Conservation (phyloP, 2,329 filamentous ascomycete genomes). For the Tolypocladium album region DNA sequence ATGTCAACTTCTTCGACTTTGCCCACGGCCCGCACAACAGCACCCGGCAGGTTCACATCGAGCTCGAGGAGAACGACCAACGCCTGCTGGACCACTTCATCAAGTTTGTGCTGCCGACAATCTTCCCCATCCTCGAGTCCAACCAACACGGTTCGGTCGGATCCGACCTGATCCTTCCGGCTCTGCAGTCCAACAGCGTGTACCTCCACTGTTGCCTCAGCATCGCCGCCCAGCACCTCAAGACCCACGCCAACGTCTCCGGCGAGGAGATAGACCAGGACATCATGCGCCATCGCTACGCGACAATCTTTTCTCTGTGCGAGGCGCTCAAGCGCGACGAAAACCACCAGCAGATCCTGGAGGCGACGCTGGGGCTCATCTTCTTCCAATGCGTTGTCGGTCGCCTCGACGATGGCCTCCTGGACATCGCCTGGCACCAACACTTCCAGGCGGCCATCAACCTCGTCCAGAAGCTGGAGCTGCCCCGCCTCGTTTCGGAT, state of each 20-base stretch:
- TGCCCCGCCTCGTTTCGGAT: slow-evolving; percentile 57
- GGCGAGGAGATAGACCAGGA: slow-evolving; percentile 75
- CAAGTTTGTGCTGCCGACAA: slow-evolving; percentile 71
- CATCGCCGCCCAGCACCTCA: slow-evolving; percentile 85
- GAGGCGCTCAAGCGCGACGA: slow-evolving; percentile 70
- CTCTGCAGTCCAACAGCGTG: slow-evolving; percentile 81
- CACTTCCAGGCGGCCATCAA: slow-evolving; percentile 89
- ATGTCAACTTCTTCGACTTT: slow-evolving; percentile 78
- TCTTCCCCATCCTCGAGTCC: slow-evolving; percentile 86
- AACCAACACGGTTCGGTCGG: slow-evolving; percentile 78
- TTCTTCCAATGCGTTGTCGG: slow-evolving; percentile 94
- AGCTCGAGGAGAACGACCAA: slow-evolving; percentile 81
- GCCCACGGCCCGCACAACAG: slow-evolving; percentile 54
- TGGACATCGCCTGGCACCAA: slow-evolving; percentile 92
- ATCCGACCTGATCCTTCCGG: slow-evolving; percentile 74
- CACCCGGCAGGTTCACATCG: slow-evolving; percentile 60
- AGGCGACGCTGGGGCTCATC: slow-evolving; percentile 88
- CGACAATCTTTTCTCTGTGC: slow-evolving; percentile 78
- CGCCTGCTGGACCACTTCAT: slow-evolving; percentile 85
- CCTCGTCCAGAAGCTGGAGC: slow-evolving; percentile 74
- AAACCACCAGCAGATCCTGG: slow-evolving; percentile 78
- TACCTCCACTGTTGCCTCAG: slow-evolving; percentile 95
- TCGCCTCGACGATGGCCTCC: slow-evolving; percentile 69
- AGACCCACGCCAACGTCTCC: slow-evolving; percentile 53
- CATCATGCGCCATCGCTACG: slow-evolving; percentile 84